phyloP scores from a whole-genome alignment of 306 rosid species.

The Ochetophila trinervis region DNA sequence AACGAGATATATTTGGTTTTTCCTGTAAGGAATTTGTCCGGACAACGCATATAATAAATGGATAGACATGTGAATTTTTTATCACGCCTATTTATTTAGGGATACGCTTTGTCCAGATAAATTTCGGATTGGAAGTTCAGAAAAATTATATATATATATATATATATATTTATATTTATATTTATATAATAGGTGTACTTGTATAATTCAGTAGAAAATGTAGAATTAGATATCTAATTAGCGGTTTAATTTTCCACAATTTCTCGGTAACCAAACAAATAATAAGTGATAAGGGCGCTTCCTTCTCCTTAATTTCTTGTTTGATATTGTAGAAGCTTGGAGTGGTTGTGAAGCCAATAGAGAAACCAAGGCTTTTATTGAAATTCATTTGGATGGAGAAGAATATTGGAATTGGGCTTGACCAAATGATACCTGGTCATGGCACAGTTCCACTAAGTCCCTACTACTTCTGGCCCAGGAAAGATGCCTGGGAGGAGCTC shows the following conservation, averaged over 20 bases:
- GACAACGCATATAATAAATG: no score
- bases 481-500: slow-evolving; percentile 99
- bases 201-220: neutral
- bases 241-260: neutral
- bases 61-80: no score
- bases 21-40: no score
- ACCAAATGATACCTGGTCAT: slow-evolving; percentile 75
- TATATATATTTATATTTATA: no score
- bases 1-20: no score
- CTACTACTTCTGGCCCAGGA: slow-evolving; percentile 96
- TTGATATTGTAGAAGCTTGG: slow-evolving; percentile 62
- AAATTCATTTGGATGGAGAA: slow-evolving; percentile 99
- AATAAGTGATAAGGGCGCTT: neutral
- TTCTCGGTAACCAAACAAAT: neutral
- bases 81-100: no score
- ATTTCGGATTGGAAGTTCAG: no score
- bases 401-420: slow-evolving; percentile 87
- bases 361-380: slow-evolving; percentile 74
- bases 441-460: slow-evolving; percentile 92
- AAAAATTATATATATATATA: no score
- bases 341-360: slow-evolving; percentile 80
- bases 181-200: no score
- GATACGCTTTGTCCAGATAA: no score
- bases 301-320: neutral
- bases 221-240: neutral